Evolutionary conservation across 805 yeast species (phyloP).

Genomic region (Candida fluviatilis): DNA sequence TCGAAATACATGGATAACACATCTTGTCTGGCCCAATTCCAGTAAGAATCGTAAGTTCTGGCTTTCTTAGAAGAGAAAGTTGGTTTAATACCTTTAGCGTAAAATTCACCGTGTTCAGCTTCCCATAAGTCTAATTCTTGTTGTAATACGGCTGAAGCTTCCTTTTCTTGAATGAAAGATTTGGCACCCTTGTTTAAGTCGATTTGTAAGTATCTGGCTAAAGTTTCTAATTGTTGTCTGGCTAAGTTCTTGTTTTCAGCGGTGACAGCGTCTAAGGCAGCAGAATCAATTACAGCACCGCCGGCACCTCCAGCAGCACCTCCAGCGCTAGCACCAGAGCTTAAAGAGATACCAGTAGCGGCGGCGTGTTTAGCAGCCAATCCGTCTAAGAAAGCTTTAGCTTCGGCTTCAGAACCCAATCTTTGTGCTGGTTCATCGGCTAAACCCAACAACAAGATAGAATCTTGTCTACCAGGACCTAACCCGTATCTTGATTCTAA

Average conservation of each 20-base stretch:
- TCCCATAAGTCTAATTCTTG: constrained; percentile 88
- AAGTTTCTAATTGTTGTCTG: constrained; percentile 78
- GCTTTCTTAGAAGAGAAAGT: constrained; percentile 90
- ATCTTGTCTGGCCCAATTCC: constrained; percentile 99
- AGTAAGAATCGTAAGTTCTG: constrained; percentile 92
- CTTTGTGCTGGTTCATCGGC: constrained; percentile 90
- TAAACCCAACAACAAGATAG: constrained; percentile 76
- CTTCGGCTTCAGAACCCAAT: constrained; percentile 82
- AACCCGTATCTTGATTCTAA: constrained; percentile 91
- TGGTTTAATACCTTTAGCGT: constrained; percentile 88
- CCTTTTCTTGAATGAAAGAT: constrained; percentile 75
- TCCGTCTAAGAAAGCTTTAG: constrained; percentile 82
- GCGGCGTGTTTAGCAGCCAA: constrained; percentile 84
- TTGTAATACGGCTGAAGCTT: constrained; percentile 79
- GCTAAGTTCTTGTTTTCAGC: constrained; percentile 69
- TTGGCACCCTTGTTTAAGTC: constrained; percentile 91
- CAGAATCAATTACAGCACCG: constrained; percentile 89
- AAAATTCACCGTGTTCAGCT: constrained; percentile 81
- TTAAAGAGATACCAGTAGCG: constrained; percentile 69
- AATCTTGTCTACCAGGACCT: constrained; percentile 91
- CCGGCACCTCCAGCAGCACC: constrained; percentile 56
- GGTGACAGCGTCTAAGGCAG: constrained; percentile 82
- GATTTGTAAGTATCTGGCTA: constrained; percentile 91
- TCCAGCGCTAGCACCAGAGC: constrained; percentile 61
- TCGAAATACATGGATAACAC: constrained; percentile 90